Evolutionary conservation across 768 basidiomycete species (phyloP).

Genomic region (Agaricus sinodeliciosus): DNA sequence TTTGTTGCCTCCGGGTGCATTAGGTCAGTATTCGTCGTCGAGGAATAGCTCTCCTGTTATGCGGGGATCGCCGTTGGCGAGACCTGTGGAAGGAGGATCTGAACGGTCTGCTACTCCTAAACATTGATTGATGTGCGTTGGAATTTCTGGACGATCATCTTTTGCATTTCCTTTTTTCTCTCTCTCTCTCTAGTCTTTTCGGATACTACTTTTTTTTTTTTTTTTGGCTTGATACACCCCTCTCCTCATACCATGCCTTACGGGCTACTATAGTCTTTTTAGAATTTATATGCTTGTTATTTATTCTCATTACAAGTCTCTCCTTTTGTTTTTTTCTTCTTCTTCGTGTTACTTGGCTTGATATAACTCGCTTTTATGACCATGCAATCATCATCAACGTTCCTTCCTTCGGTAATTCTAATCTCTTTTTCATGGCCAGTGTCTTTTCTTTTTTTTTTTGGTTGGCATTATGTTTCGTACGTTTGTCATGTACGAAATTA

Average conservation of each 20-base stretch:
- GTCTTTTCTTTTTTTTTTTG: no score
- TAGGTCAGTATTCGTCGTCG: slow-evolving; percentile 31
- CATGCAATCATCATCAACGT: no score
- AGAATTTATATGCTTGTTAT: not conserved
- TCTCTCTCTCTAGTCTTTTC: not conserved
- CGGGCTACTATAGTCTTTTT: not conserved
- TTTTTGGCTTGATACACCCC: no score
- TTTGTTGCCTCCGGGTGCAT: slow-evolving; percentile 28
- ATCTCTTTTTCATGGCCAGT: no score
- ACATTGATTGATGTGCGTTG: slow-evolving; percentile 1
- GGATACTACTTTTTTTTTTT: no score
- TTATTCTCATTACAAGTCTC: no score
- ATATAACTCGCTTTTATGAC: no score
- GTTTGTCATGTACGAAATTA: not conserved
- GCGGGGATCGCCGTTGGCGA: slow-evolving; percentile 46
- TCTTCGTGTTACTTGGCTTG: no score
- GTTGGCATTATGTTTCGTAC: no score
- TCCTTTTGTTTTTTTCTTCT: no score
- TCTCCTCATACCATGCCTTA: not conserved
- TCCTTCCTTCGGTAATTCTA: no score
- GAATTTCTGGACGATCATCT: not conserved
- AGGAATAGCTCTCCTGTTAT: slow-evolving; percentile 46
- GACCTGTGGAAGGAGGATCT: slow-evolving; percentile 21
- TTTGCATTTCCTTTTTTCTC: not conserved
- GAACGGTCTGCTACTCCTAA: slow-evolving; percentile 34